Evolutionary conservation across 2,329 filamentous ascomycete species (phyloP).

Genomic region (Basipetospora chlamydospora): DNA sequence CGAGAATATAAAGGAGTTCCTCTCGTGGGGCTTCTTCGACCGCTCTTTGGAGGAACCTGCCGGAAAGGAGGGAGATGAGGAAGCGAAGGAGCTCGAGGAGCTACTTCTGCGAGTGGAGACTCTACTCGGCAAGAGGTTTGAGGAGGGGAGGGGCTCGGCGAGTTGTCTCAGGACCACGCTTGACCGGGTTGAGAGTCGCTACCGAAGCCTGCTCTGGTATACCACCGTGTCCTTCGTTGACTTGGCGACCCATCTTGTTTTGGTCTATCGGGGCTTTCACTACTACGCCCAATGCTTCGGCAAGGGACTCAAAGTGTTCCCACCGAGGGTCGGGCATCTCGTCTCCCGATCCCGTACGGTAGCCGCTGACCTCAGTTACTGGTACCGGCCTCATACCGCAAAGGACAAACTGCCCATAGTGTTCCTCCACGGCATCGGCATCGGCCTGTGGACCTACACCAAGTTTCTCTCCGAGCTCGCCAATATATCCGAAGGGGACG

Average conservation of each 20-base stretch:
- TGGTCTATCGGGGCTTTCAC: conserved; percentile 34
- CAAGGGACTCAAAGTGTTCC: conserved; percentile 29
- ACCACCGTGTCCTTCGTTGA: conserved; percentile 40
- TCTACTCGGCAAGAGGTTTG: conserved; percentile 33
- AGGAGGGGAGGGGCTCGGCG: conserved; percentile 39
- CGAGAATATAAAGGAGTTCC: conserved; percentile 55
- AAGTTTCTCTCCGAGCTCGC: conserved; percentile 40
- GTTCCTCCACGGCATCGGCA: conserved; percentile 57
- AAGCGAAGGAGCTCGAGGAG: conserved; percentile 26
- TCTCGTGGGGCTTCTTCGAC: conserved; percentile 55
- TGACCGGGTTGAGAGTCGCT: conserved; percentile 45
- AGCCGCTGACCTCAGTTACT: conserved; percentile 42
- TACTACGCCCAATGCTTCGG: conserved; percentile 30
- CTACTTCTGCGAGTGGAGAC: conserved; percentile 38
- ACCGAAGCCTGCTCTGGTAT: conserved; percentile 53
- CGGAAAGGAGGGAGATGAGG: conserved; percentile 16
- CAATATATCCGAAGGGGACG: conserved; percentile 12
- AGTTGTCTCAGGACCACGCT: conserved; percentile 47
- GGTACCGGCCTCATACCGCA: conserved; percentile 48
- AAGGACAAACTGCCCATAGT: conserved; percentile 38
- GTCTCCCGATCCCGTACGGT: conserved; percentile 31
- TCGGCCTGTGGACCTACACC: conserved; percentile 50
- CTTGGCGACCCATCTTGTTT: conserved; percentile 27
- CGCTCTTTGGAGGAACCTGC: conserved; percentile 7
- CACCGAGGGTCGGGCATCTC: conserved; percentile 38